These are phyloP conservation scores for Leonotis leonurus DNA, from an alignment of 257 asterid genomes.

Conservation along the genomic window DNA sequence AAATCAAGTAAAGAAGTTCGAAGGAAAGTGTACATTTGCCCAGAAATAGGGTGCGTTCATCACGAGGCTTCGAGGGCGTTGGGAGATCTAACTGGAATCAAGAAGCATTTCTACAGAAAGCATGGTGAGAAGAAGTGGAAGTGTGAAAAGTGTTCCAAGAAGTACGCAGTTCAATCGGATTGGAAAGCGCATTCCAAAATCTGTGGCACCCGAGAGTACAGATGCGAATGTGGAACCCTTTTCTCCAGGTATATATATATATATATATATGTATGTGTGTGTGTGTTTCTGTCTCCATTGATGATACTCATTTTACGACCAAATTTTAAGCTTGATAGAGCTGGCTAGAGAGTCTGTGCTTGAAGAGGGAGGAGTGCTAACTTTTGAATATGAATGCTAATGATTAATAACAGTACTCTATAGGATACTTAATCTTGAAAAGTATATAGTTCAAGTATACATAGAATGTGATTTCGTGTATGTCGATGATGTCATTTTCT, in stretches of 20 bases:
- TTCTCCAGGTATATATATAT: constrained; percentile 89
- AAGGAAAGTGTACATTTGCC: constrained; percentile 86
- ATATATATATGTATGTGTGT: no score
- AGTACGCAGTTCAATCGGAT: constrained; percentile 83
- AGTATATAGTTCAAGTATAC: no score
- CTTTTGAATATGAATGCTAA: no score
- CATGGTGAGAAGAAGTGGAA: constrained; percentile 95
- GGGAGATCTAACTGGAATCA: constrained; percentile 90
- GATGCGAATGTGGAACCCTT: constrained; percentile 92
- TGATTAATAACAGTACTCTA: no score
- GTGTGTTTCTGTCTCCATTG: no score
- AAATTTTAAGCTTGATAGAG: no score
- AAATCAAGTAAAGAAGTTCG: constrained; percentile 45
- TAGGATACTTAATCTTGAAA: no score
- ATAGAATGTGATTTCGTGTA: neutral
- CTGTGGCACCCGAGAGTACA: constrained; percentile 87
- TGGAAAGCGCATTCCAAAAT: constrained; percentile 93
- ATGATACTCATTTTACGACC: neutral
- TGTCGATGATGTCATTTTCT: no score
- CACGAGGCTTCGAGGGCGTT: constrained; percentile 84
- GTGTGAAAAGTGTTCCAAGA: constrained; percentile 76
- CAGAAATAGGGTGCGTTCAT: constrained; percentile 66
- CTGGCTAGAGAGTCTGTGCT: no score
- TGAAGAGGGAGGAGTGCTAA: no score
- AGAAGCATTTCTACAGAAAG: constrained; percentile 78